Percentiles rank a stretch among this genome's conserved stretches.
Conservation (phyloP, 306 rosid species). For the Canavalia ensiformis region DNA sequence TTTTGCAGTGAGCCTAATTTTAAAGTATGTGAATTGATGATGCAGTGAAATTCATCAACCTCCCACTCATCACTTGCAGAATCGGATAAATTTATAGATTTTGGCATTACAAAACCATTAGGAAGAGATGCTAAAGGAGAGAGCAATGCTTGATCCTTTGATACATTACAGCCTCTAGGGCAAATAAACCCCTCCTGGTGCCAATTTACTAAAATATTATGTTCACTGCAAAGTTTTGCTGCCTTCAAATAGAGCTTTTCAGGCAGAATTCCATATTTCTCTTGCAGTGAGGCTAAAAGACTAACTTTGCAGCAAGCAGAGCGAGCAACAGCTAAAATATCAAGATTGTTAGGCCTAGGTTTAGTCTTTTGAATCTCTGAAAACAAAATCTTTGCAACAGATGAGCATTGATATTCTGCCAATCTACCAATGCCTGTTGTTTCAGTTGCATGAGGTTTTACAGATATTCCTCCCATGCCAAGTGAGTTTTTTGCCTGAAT, state of each 20-base stretch:
- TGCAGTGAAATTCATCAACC: constrained; percentile 81
- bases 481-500: constrained; percentile 78
- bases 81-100: constrained; percentile 49
- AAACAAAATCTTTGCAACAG: constrained; percentile 84
- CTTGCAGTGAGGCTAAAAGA: constrained; percentile 74
- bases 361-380: constrained; percentile 88
- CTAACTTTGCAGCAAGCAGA: constrained; percentile 85
- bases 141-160: constrained; percentile 59
- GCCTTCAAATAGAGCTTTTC: constrained; percentile 86
- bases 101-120: constrained; percentile 50
- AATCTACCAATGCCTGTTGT: constrained; percentile 63
- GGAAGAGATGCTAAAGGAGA: constrained; percentile 72
- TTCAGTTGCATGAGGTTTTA: constrained; percentile 64
- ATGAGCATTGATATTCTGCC: constrained; percentile 77
- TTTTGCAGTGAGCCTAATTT: constrained; percentile 60
- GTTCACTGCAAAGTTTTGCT: constrained; percentile 91
- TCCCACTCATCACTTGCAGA: constrained; percentile 67
- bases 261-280: constrained; percentile 79
- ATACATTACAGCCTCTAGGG: constrained; percentile 73
- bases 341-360: constrained; percentile 80
- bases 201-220: constrained; percentile 70
- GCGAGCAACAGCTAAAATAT: constrained; percentile 76
- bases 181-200: constrained; percentile 83
- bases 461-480: constrained; percentile 55
- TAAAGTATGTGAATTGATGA: constrained; percentile 65